A percentile compares a stretch with the other conserved stretches of the same genome.
Conservation (phyloP, 116 monocot species). For the Dioscorea cayenensis region DNA sequence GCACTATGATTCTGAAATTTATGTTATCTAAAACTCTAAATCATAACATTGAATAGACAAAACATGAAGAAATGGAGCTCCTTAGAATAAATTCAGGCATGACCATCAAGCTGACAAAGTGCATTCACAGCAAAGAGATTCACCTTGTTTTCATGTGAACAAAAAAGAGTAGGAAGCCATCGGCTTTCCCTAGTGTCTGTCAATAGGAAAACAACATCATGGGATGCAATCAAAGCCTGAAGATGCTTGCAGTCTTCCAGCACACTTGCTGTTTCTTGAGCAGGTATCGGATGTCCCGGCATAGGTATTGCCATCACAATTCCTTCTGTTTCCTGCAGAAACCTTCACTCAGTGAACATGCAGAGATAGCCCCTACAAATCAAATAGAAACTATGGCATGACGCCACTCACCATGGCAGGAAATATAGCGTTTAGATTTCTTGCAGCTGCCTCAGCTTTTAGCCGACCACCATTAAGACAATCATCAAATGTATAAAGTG, state of each 20-base stretch:
- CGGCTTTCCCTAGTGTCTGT: slow-evolving; percentile 97
- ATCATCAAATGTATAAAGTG: slow-evolving; percentile 80
- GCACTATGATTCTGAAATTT: too few species aligned
- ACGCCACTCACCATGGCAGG: slow-evolving; percentile 58
- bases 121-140: background rate
- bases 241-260: slow-evolving; percentile 70
- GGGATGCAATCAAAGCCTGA: slow-evolving; percentile 61
- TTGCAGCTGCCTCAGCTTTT: slow-evolving; percentile 75
- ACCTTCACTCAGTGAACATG: background rate
- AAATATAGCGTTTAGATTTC: slow-evolving; percentile 59
- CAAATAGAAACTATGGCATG: background rate
- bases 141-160: slow-evolving; percentile 80
- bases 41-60: background rate
- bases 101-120: background rate
- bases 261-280: slow-evolving; percentile 45
- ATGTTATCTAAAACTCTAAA: too few species aligned
- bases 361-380: background rate
- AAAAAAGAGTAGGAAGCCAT: slow-evolving; percentile 93
- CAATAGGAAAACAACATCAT: slow-evolving; percentile 85
- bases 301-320: slow-evolving; percentile 78
- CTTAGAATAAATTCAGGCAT: too few species aligned
- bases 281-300: slow-evolving; percentile 88
- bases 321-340: slow-evolving; percentile 71
- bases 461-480: slow-evolving; percentile 76
- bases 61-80: background rate